Evolutionary conservation across 192 early-diverging fungal genomes (phyloP), one percentile per base, ranked within the genome.

Genomic region (Pecoramyces ruminantium): DNA sequence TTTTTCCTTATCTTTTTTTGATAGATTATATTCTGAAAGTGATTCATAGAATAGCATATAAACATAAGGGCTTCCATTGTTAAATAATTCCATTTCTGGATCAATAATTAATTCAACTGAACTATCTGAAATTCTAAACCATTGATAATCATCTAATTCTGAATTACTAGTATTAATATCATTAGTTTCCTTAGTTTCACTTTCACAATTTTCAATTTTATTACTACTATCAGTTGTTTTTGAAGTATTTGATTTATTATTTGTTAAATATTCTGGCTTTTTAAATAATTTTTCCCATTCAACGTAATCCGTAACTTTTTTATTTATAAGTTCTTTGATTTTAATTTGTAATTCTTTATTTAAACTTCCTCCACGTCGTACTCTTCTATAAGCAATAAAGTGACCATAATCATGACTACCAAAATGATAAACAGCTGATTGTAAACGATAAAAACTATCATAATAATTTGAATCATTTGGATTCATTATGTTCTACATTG

Each of bases 381-480:
- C 86, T 80, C 39, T 51, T 27, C 96, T 89, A 83, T 96, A 97
- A 0, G 95, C 92, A 30, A 94, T 89, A 89, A 95, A 98, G 80
- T 98, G 97, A 13, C 96, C 97, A 2, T 89, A 92, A 40, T 96
- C 88, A 84, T 97, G 96, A 1, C 85, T 86, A 13, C 97, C 97
- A 29, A 90, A 86, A 82, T 98, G 42, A 51, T 51, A 51, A 51
- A 51, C 42, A 17, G 42, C 42, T 15, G 42, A 51, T 51, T 51
- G 42, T 51, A 51, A n/a, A 67, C 51, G 51, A 17, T 67, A 67
- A 67, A 67, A 67, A 27, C 51, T n/a, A 67, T n/a, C 51, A 67
- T 84, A 84, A 25, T 80, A 39, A 25, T 39, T 80, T 86, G 40
- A 38, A 86, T 85, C 51, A 67, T 67, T 67, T 67, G 21, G 51